These are phyloP conservation scores for Aspergillus saccharolyticus DNA, from an alignment of 495 filamentous ascomycete species.

Conservation along the genomic window DNA sequence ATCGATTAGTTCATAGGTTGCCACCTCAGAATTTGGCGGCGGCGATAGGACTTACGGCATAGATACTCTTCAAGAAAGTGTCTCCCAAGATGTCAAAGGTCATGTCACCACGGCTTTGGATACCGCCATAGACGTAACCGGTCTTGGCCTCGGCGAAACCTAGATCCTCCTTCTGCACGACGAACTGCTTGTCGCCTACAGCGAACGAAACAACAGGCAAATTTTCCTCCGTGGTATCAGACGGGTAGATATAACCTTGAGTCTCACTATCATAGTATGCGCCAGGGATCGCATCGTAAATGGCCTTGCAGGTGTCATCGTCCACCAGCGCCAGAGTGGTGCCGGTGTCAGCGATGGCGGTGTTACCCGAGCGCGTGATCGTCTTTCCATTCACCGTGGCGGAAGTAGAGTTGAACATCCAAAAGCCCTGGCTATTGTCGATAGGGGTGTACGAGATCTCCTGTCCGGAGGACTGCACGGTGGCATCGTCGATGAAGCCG, in stretches of 20 bases:
- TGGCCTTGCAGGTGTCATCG: slow-evolving; percentile 58
- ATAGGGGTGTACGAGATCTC: slow-evolving; percentile 60
- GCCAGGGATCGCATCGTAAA: slow-evolving; percentile 69
- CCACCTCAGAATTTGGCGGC: too few relatives aligned
- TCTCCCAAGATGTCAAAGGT: slow-evolving; percentile 71
- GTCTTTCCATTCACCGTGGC: slow-evolving; percentile 57
- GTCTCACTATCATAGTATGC: slow-evolving; percentile 55
- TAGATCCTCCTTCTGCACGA: slow-evolving; percentile 67
- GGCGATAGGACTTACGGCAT: slow-evolving; percentile 62
- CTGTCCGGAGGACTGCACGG: slow-evolving; percentile 49
- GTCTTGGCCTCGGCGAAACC: slow-evolving; percentile 58
- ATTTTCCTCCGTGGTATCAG: slow-evolving; percentile 46
- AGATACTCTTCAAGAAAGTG: slow-evolving; percentile 70
- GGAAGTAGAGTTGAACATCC: slow-evolving; percentile 60
- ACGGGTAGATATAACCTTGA: slow-evolving; percentile 68
- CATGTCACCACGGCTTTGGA: slow-evolving; percentile 65
- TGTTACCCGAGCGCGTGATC: slow-evolving; percentile 55
- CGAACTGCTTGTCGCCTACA: slow-evolving; percentile 60
- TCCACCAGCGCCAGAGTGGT: slow-evolving; percentile 68
- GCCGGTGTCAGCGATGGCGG: slow-evolving; percentile 76
- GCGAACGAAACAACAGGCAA: slow-evolving; percentile 66
- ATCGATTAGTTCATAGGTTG: neutral
- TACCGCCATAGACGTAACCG: slow-evolving; percentile 64
- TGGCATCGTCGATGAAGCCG: slow-evolving; percentile 66
- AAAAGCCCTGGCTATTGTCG: slow-evolving; percentile 68